A percentile compares a stretch with the other conserved stretches of the same genome.
Conservation (phyloP, 331 rosid species). For the Arachis monticola region DNA sequence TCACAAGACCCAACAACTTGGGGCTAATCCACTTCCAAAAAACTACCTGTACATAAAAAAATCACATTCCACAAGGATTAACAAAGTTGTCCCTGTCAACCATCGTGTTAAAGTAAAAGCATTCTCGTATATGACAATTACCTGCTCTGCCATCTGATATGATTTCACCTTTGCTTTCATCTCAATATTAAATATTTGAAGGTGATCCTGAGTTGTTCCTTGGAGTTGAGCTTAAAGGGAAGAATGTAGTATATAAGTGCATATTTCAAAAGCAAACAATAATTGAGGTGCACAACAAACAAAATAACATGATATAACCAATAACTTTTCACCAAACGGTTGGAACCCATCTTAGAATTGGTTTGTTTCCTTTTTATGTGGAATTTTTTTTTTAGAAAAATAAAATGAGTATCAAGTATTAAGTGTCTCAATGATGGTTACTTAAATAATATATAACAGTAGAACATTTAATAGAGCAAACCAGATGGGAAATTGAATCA, state of each 20-base stretch:
- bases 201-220: constrained; percentile 98
- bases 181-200: constrained; percentile 96
- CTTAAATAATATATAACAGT: constrained; percentile 10
- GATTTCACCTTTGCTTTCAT: constrained; percentile 95
- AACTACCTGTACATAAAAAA: constrained; percentile 64
- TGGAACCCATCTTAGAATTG: constrained; percentile 24
- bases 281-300: constrained; percentile 26
- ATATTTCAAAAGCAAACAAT: constrained; percentile 30
- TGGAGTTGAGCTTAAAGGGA: constrained; percentile 86
- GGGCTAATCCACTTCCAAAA: constrained; percentile 99
- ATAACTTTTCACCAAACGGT: constrained; percentile 17
- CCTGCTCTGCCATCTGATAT: constrained; percentile 98
- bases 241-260: constrained; percentile 31
- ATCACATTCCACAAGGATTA: constrained; percentile 27
- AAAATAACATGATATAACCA: constrained; percentile 30
- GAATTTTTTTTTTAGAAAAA: not conserved
- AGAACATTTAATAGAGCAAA: constrained; percentile 4
- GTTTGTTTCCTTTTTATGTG: not conserved
- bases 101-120: not conserved
- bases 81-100: constrained; percentile 7
- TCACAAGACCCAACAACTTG: constrained; percentile 90
- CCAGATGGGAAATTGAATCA: constrained; percentile 4
- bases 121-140: constrained; percentile 37
- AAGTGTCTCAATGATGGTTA: constrained; percentile 24
- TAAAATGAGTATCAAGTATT: constrained; percentile 5